These are phyloP conservation scores for Penicillium paneum DNA, from an alignment of 2,329 filamentous ascomycete genomes.

Conservation along the genomic window DNA sequence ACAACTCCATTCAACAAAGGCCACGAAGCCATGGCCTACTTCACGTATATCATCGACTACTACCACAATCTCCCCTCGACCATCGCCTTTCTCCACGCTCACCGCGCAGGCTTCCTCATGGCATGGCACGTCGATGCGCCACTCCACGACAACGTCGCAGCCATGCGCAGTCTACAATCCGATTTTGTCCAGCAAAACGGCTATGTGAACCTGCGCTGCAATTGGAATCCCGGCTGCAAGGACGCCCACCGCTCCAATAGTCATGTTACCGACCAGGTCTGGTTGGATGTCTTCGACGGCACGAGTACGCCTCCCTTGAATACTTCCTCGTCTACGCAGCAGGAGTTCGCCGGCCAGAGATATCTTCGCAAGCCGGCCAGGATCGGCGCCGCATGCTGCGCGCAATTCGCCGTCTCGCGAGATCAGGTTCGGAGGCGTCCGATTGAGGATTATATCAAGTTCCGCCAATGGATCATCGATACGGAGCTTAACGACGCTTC, in stretches of 20 bases:
- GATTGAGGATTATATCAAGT: constrained; percentile 53
- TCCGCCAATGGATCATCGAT: constrained; percentile 59
- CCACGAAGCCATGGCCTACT: constrained; percentile 47
- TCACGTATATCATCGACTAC: constrained; percentile 48
- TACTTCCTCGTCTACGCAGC: constrained; percentile 15
- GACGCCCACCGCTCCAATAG: constrained; percentile 31
- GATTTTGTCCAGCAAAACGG: constrained; percentile 53
- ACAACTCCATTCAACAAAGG: constrained; percentile 44
- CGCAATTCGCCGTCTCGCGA: constrained; percentile 61
- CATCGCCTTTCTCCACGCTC: constrained; percentile 56
- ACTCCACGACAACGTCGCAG: constrained; percentile 53
- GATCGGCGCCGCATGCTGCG: constrained; percentile 60
- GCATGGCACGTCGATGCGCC: constrained; percentile 60
- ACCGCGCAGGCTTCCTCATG: constrained; percentile 47
- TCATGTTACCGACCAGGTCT: constrained; percentile 39
- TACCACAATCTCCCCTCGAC: constrained; percentile 51
- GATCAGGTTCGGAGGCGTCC: constrained; percentile 51
- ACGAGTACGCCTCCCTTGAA: constrained; percentile 38
- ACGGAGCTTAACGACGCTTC: constrained; percentile 54
- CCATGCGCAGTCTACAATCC: constrained; percentile 50
- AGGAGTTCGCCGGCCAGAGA: constrained; percentile 17
- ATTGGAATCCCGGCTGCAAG: constrained; percentile 56
- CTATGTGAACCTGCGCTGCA: constrained; percentile 61
- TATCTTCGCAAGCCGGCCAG: constrained; percentile 46
- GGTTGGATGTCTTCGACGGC: constrained; percentile 39